These are phyloP conservation scores for Venturia effusa DNA, from an alignment of 2,329 filamentous ascomycete genomes.

Conservation along the genomic window DNA sequence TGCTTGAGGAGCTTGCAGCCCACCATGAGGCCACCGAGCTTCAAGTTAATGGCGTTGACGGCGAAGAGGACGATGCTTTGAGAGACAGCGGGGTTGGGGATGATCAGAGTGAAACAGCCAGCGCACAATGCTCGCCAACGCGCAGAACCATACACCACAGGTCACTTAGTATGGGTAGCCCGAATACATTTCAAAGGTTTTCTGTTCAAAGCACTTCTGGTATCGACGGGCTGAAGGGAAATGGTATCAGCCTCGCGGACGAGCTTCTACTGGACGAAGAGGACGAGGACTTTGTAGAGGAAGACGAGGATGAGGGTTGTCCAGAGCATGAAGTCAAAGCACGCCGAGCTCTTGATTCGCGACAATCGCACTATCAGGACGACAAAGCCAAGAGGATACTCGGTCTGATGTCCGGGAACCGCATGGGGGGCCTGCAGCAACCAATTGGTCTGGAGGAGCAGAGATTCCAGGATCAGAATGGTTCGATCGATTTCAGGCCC, in stretches of 20 bases:
- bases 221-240: slow-evolving; percentile 43
- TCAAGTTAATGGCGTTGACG: slow-evolving; percentile 27
- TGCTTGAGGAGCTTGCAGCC: slow-evolving; percentile 76
- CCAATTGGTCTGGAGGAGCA: slow-evolving; percentile 19
- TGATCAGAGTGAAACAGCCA: slow-evolving; percentile 54
- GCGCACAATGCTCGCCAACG: slow-evolving; percentile 41
- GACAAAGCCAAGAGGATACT: slow-evolving; percentile 36
- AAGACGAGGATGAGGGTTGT: slow-evolving; percentile 54
- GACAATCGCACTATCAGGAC: slow-evolving; percentile 30
- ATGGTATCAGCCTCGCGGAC: slow-evolving; percentile 73
- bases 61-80: slow-evolving; percentile 50
- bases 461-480: not conserved
- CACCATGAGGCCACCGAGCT: slow-evolving; percentile 40
- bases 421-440: slow-evolving; percentile 15
- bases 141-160: slow-evolving; percentile 45
- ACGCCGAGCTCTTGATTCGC: slow-evolving; percentile 28
- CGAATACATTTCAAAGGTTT: slow-evolving; percentile 52
- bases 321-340: slow-evolving; percentile 31
- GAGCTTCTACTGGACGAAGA: slow-evolving; percentile 82
- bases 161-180: slow-evolving; percentile 42
- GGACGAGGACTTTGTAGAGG: slow-evolving; percentile 42
- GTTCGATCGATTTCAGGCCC: not conserved
- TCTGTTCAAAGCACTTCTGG: slow-evolving; percentile 54
- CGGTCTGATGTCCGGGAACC: slow-evolving; percentile 26
- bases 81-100: slow-evolving; percentile 47